Evolutionary conservation across 2,329 filamentous ascomycete genomes (phyloP).

Genomic region (Diplodia corticola): DNA sequence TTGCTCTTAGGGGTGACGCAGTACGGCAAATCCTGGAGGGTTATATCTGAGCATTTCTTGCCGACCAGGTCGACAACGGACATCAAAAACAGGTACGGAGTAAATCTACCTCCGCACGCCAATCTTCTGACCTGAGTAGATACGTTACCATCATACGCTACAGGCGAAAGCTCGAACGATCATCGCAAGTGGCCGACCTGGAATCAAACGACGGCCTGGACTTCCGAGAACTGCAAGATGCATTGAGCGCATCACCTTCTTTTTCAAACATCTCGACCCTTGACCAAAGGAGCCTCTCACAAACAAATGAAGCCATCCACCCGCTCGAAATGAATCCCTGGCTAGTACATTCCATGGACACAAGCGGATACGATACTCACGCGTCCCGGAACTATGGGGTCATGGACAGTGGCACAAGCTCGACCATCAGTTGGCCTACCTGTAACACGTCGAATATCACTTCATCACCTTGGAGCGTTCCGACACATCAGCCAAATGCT

Average conservation of each 20-base stretch:
- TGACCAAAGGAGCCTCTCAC: background rate
- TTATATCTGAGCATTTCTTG: background rate
- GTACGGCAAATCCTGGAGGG: background rate
- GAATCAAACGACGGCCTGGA: background rate
- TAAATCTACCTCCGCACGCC: background rate
- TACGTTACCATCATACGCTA: background rate
- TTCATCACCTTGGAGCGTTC: background rate
- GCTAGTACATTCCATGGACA: background rate
- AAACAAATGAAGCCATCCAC: background rate
- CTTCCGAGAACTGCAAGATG: background rate
- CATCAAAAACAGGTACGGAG: conserved; percentile 11
- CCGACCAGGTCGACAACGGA: conserved; percentile 3
- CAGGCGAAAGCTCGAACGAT: background rate
- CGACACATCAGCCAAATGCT: background rate
- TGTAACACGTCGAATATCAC: background rate
- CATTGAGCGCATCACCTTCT: background rate
- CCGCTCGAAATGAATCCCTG: background rate
- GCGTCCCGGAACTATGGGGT: background rate
- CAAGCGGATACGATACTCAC: background rate
- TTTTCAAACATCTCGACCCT: background rate
- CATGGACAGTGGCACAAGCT: background rate
- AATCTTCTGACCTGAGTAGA: background rate
- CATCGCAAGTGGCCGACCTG: background rate
- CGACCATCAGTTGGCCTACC: background rate
- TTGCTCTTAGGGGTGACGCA: background rate